Evolutionary conservation across 83 land plant species (phyloP).

Genomic region (Diphasiastrum complanatum): DNA sequence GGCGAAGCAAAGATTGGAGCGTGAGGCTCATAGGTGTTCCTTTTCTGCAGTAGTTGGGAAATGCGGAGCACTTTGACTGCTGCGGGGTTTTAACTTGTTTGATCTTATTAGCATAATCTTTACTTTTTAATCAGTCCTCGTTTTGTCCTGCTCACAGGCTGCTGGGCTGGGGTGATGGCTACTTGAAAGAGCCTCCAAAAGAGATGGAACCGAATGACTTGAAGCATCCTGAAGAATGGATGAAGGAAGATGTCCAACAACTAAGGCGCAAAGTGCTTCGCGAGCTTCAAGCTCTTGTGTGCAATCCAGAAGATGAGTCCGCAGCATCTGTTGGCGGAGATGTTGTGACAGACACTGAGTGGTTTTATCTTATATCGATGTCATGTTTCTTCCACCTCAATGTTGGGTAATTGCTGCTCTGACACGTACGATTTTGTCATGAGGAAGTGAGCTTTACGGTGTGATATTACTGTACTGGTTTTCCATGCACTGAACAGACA

Average conservation of each 20-base stretch:
- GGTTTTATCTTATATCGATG: constrained; percentile 59
- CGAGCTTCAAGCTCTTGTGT: constrained; percentile 18
- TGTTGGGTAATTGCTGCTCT: too few relatives aligned
- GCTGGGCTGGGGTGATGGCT: constrained; percentile 79
- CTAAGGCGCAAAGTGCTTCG: constrained; percentile 40
- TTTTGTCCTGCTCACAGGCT: constrained; percentile 4
- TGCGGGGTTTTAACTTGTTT: not conserved
- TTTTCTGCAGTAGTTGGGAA: not conserved
- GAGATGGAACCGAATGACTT: constrained; percentile 23
- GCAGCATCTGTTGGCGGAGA: constrained; percentile 11
- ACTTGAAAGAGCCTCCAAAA: constrained; percentile 42
- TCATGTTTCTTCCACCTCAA: constrained; percentile 52
- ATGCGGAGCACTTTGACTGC: not conserved
- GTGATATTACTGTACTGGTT: too few relatives aligned
- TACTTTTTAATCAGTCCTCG: not conserved
- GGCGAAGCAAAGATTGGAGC: not conserved
- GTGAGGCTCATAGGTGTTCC: not conserved
- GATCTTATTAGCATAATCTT: not conserved
- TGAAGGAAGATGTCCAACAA: constrained; percentile 31
- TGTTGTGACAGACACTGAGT: constrained; percentile 31
- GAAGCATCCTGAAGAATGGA: constrained; percentile 17
- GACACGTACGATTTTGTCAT: too few relatives aligned
- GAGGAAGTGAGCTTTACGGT: too few relatives aligned
- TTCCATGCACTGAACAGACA: too few relatives aligned
- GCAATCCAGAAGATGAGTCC: constrained; percentile 31